Evolutionary conservation across 2,329 filamentous ascomycete species (phyloP), one percentile per base, ranked within the genome.

Genomic region (Elsinoe batatas): DNA sequence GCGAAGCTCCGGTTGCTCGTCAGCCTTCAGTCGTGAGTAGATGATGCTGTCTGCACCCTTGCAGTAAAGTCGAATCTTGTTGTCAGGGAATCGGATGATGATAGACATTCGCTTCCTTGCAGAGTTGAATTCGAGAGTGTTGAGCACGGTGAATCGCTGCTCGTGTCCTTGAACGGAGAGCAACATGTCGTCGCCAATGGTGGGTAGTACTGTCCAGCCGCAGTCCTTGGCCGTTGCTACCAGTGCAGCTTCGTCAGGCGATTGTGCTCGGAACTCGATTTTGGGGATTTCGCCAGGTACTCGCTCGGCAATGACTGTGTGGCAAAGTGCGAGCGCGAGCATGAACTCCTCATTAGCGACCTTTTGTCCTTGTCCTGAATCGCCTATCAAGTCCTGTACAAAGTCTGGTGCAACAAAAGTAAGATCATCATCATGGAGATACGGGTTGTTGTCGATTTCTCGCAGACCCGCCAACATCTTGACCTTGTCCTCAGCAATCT

Each of bases 11-110:
- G 82, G 78, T 71, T 98, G 93, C 69, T 95, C 84, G 49, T 91
- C 90, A 60, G 80, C 82, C 71, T 84, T 88, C 58, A 98, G 76
- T 5, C 93, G 86, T 6, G 90, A 91, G 69, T 97, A 98, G 61
- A 98, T 97, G 64, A 97, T 87, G 65, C 89, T 96, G 69, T 98
- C 93, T 33, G 93, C 93, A 61, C 93, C 93, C 73, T 98, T 98
- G 77, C 93, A 98, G 72, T 94, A 95, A 1, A 98, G 78, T 55
- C 93, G 78, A 59, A 98, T 96, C 57, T 79, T 84, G 38, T 87
- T 86, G 68, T 97, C 83, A 0, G 93, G 91, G 90, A 97, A 95
- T 57, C 87, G 82, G 51, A 98, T 84, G 62, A 98, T 96, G 1
- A 91, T 88, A 71, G 91, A 97, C 93, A 98, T 98, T 62, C 93